Percentiles rank a stretch among this genome's conserved stretches.
phyloP scores from a whole-genome alignment of 2,329 filamentous ascomycete species.

The Fusarium metavorans region DNA sequence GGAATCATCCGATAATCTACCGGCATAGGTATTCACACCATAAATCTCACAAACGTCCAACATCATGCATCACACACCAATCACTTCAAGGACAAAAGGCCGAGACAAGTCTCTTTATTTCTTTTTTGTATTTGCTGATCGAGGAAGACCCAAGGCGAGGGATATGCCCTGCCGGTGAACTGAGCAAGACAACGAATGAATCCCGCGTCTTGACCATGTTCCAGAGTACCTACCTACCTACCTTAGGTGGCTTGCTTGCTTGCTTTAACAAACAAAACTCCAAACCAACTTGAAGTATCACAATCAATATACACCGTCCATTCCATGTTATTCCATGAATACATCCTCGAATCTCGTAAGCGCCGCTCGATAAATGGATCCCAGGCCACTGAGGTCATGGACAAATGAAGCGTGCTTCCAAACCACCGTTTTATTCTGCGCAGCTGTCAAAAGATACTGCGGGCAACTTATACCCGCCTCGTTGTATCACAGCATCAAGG shows the following conservation, averaged over 20 bases:
- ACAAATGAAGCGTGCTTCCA: conserved; percentile 11
- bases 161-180: conserved; percentile 8
- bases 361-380: conserved; percentile 3
- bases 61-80: neutral
- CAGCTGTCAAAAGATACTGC: conserved; percentile 23
- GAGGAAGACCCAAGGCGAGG: conserved; percentile 20
- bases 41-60: neutral
- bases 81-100: neutral
- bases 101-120: conserved; percentile 20
- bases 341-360: conserved; percentile 10
- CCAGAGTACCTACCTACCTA: conserved; percentile 3
- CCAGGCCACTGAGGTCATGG: conserved; percentile 8
- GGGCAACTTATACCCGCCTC: conserved; percentile 15
- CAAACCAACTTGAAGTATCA: neutral
- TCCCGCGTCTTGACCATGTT: conserved; percentile 8
- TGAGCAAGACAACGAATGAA: conserved; percentile 6
- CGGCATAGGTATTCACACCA: neutral
- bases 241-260: neutral
- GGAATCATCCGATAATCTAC: conserved; percentile 25
- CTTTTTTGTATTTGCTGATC: conserved; percentile 30
- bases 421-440: conserved; percentile 35
- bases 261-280: conserved; percentile 2
- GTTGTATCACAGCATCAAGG: conserved; percentile 11
- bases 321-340: conserved; percentile 3
- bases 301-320: conserved; percentile 2